Evolutionary conservation across 352 stramenopile species (phyloP).

Genomic region (Pythium sukuiense): DNA sequence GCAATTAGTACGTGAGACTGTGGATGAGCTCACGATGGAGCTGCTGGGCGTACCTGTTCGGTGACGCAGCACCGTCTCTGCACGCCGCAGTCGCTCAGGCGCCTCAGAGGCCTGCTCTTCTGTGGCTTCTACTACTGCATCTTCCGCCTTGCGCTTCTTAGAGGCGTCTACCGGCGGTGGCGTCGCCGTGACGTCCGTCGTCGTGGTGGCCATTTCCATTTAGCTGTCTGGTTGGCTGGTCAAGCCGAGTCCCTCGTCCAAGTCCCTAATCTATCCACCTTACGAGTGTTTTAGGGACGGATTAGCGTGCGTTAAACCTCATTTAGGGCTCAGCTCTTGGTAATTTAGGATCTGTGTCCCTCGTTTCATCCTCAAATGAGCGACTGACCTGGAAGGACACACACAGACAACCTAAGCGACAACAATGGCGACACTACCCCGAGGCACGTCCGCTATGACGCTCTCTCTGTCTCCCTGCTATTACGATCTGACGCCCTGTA

Average conservation of each 20-base stretch:
- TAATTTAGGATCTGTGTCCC: not conserved
- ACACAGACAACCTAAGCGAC: not conserved
- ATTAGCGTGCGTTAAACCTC: not conserved
- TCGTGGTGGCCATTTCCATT: not conserved
- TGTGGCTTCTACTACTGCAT: not conserved
- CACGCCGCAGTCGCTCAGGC: constrained; percentile 61
- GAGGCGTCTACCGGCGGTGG: not conserved
- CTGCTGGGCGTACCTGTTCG: constrained; percentile 40
- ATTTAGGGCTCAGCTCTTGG: too few species aligned
- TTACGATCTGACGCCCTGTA: not conserved
- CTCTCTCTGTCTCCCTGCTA: not conserved
- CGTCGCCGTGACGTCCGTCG: not conserved
- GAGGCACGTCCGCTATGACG: not conserved
- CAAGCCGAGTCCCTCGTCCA: not conserved
- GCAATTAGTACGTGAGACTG: not conserved
- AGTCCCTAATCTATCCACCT: not conserved
- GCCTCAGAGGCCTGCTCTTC: constrained; percentile 21
- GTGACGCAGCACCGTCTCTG: constrained; percentile 62
- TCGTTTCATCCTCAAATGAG: constrained; percentile 1
- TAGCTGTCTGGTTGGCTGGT: constrained; percentile 1
- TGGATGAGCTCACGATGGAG: not conserved
- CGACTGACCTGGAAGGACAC: not conserved
- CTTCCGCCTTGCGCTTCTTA: not conserved
- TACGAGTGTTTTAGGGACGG: too few species aligned
- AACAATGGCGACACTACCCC: not conserved